Conservation (phyloP, 176 grass and related monocot species). For the Oryza nivara region DNA sequence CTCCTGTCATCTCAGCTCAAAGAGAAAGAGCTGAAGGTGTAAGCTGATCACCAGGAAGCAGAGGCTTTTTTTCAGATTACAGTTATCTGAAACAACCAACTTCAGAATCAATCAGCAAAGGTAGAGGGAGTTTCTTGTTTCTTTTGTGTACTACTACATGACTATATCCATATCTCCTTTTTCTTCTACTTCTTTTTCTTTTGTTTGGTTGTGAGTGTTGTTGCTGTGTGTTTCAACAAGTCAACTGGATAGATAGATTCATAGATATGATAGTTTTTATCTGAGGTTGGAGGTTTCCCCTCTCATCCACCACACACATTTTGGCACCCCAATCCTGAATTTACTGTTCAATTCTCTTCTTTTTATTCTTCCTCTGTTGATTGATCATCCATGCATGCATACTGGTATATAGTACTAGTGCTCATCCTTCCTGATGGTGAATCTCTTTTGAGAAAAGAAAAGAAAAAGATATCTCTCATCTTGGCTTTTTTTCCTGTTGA, state of each 20-base stretch:
- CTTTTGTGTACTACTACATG: neutral
- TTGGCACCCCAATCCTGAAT: conserved; percentile 1
- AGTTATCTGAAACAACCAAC: neutral
- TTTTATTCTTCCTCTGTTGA: too few species aligned
- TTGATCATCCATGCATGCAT: neutral
- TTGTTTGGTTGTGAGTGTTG: neutral
- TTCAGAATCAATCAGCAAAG: neutral
- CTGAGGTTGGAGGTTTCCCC: neutral
- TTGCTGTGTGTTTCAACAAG: neutral
- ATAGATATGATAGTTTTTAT: neutral
- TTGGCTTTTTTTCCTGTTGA: neutral
- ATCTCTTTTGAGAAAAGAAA: neutral
- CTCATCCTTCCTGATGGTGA: neutral
- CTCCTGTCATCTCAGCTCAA: neutral
- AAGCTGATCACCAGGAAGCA: neutral
- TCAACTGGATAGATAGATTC: conserved; percentile 25
- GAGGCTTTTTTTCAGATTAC: neutral
- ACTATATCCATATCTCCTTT: neutral
- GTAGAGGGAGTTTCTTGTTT: conserved; percentile 16
- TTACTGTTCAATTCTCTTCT: neutral
- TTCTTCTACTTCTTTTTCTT: neutral
- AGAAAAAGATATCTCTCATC: neutral
- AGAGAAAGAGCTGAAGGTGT: neutral
- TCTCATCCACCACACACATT: conserved; percentile 23
- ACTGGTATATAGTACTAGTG: neutral